Base-by-base conservation (phyloP, 805 yeast species). In the Candida odintsovae region DNA sequence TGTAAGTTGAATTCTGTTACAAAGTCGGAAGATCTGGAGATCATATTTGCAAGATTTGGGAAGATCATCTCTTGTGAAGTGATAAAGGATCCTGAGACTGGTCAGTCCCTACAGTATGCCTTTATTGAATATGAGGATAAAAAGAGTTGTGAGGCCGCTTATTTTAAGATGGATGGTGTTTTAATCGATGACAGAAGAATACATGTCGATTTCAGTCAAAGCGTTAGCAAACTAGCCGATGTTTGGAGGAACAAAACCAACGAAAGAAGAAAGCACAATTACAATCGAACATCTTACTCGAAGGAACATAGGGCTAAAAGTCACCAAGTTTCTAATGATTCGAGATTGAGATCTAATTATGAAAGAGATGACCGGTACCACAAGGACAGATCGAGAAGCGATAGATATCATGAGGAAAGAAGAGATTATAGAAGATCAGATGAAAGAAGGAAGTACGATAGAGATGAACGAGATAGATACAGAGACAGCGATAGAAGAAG, bases 161-260 rank as follows among this genome's bases (percentile, higher is more conserved):
- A 80, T 57, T 61, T 68, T 46, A 78, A 77, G 56, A 77, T 83
- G 80, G 78, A 80, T 37, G 76, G 75, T 15, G 83, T 78, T 3
- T 56, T 82, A 40, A 79, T 83, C 35, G 90, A 83, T 57, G 89
- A 83, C 46, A 59, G 75, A 38, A 67, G 84, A 45, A 75, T 83
- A 20, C 78, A 78, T 49, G 85, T 83, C 38, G 89, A 83, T 59
- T 83, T 83, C 66, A 75, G 83, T 49, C 90, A 83, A 57, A 73
- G 81, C 59, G 71, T 73, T 11, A 49, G 64, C 12, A 57, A 53
- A 40, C 36, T 66, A 38, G 52, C 58, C 13, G 50, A 51, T 16
- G 45, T 43, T 1, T 63, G 67, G 68, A 52, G 60, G 41, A 40
- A 36, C 12, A 45, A 44, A 6, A 44, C 50, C 1, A 54, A 48